These are phyloP conservation scores for Heterobasidion occidentale DNA, from an alignment of 1,284 basidiomycete genomes.

Conservation along the genomic window DNA sequence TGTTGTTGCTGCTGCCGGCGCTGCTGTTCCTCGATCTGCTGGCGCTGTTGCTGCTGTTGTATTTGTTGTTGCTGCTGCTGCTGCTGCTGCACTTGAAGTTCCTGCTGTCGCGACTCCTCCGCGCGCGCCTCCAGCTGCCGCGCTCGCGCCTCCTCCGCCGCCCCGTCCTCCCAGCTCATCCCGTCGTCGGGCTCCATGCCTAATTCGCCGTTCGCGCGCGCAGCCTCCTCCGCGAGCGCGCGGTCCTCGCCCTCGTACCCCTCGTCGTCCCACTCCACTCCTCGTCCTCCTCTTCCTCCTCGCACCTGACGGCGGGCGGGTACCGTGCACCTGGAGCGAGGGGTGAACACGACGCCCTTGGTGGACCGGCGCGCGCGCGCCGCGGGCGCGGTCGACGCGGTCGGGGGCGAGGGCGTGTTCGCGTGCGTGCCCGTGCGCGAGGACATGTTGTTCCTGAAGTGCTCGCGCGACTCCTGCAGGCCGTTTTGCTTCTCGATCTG, in stretches of 20 bases:
- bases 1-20: slow-evolving; percentile 17
- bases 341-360: slow-evolving; percentile 49
- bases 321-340: slow-evolving; percentile 57
- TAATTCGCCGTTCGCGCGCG: slow-evolving; percentile 14
- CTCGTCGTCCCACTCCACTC: slow-evolving; percentile 73
- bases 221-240: slow-evolving; percentile 47
- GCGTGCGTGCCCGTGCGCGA: slow-evolving; percentile 38
- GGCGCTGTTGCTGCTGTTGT: slow-evolving; percentile 17
- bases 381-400: slow-evolving; percentile 11
- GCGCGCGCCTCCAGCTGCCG: slow-evolving; percentile 12
- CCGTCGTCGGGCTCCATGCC: slow-evolving; percentile 60
- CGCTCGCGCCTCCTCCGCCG: slow-evolving; percentile 40
- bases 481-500: slow-evolving; percentile 57
- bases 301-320: slow-evolving; percentile 74
- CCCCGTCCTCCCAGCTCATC: slow-evolving; percentile 69
- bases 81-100: slow-evolving; percentile 21
- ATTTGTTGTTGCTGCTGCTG: slow-evolving; percentile 26
- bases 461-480: slow-evolving; percentile 38
- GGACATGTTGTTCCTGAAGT: slow-evolving; percentile 41
- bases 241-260: slow-evolving; percentile 63
- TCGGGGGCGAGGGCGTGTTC: slow-evolving; percentile 35
- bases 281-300: slow-evolving; percentile 72
- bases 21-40: slow-evolving; percentile 14
- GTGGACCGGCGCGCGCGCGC: slow-evolving; percentile 20
- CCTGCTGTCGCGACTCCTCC: slow-evolving; percentile 14